A percentile compares a stretch with the other conserved stretches of the same genome.
Evolutionary conservation across 345 rosid genomes (phyloP).

Genomic region (Garcia nutans): DNA sequence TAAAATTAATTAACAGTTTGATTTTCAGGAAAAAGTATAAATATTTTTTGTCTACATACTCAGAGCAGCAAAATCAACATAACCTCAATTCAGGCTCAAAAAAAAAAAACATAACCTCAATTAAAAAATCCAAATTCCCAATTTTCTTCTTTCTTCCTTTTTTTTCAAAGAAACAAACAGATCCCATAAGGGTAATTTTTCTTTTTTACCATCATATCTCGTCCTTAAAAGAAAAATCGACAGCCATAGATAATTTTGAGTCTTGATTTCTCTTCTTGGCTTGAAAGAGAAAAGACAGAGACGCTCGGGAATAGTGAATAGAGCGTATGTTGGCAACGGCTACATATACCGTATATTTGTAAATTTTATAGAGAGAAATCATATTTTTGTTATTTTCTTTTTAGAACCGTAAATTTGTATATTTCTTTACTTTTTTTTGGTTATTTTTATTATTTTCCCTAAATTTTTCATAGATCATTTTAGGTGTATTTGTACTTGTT

Average conservation of each 20-base stretch:
- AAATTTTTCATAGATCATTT: too few species aligned
- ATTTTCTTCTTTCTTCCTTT: neutral
- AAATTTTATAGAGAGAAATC: too few species aligned
- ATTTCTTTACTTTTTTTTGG: too few species aligned
- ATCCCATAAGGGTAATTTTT: neutral
- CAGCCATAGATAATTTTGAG: slow-evolving; percentile 31
- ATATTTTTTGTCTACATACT: neutral
- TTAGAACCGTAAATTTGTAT: too few species aligned
- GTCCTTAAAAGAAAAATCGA: slow-evolving; percentile 40
- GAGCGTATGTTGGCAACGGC: neutral
- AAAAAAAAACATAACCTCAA: neutral
- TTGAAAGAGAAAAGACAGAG: neutral
- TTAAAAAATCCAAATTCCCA: too few species aligned
- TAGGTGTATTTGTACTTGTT: too few species aligned
- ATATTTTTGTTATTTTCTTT: too few species aligned
- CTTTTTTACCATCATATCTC: slow-evolving; percentile 47
- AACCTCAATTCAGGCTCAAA: too few species aligned
- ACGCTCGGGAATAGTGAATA: neutral
- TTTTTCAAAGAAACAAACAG: slow-evolving; percentile 15
- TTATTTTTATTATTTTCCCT: too few species aligned
- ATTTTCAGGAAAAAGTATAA: too few species aligned
- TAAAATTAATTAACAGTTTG: too few species aligned
- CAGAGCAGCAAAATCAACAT: neutral
- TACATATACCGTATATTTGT: too few species aligned
- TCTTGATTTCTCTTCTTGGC: slow-evolving; percentile 3